These are phyloP conservation scores for Colletotrichum somersetense DNA, from an alignment of 2,329 filamentous ascomycete species.

Conservation along the genomic window DNA sequence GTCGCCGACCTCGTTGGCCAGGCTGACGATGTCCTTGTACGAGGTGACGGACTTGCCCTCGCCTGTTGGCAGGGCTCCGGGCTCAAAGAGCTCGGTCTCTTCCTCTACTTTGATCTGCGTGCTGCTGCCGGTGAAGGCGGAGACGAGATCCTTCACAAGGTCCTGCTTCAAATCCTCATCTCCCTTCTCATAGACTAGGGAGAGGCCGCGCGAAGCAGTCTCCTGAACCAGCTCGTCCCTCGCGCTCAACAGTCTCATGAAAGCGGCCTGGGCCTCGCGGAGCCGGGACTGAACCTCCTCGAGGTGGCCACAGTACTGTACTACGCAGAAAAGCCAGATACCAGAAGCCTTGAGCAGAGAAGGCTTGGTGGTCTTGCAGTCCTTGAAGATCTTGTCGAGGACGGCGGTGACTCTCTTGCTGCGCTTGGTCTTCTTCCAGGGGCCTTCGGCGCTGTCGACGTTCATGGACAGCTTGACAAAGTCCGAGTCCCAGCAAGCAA, in stretches of 20 bases:
- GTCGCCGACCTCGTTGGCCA: slow-evolving; percentile 97
- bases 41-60: slow-evolving; percentile 92
- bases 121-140: slow-evolving; percentile 85
- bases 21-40: slow-evolving; percentile 95
- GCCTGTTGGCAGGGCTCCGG: slow-evolving; percentile 88
- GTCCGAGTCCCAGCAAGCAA: slow-evolving; percentile 86
- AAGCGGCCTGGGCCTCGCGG: slow-evolving; percentile 84
- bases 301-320: slow-evolving; percentile 91
- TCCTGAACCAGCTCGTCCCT: slow-evolving; percentile 96
- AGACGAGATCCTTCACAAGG: slow-evolving; percentile 87
- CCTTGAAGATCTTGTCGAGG: slow-evolving; percentile 79
- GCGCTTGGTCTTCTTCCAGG: slow-evolving; percentile 53
- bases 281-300: slow-evolving; percentile 79
- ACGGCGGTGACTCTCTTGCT: slow-evolving; percentile 52
- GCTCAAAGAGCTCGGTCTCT: slow-evolving; percentile 94
- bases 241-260: slow-evolving; percentile 88
- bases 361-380: slow-evolving; percentile 88
- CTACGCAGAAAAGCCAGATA: slow-evolving; percentile 92
- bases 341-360: slow-evolving; percentile 91
- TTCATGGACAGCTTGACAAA: slow-evolving; percentile 82
- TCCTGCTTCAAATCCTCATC: slow-evolving; percentile 84
- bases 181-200: slow-evolving; percentile 94
- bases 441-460: slow-evolving; percentile 67
- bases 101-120: slow-evolving; percentile 85
- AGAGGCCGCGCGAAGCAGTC: slow-evolving; percentile 89